These are phyloP conservation scores for Chlamydomonas eustigma DNA, from an alignment of 139 green algal genomes.

Conservation along the genomic window DNA sequence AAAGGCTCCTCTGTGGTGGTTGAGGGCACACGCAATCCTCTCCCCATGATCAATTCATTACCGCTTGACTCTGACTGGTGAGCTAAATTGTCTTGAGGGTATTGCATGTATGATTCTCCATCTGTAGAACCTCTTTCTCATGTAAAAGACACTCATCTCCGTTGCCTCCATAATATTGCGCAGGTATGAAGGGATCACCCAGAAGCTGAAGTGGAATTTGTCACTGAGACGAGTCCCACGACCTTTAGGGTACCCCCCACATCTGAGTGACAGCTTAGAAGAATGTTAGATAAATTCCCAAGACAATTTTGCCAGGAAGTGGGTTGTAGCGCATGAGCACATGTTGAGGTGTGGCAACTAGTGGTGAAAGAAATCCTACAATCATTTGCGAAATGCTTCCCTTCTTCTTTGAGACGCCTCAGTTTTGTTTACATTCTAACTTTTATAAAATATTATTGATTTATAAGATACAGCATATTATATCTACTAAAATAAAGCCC, in stretches of 20 bases:
- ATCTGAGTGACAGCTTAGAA: neutral
- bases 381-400: no score
- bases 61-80: conserved; percentile 4
- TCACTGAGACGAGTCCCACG: neutral
- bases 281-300: neutral
- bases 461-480: no score
- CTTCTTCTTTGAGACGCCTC: no score
- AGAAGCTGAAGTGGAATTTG: conserved; percentile 16
- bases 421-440: no score
- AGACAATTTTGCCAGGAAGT: no score
- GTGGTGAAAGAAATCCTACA: no score
- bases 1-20: neutral
- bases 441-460: no score
- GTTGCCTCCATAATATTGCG: neutral
- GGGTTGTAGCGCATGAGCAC: no score
- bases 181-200: conserved; percentile 7
- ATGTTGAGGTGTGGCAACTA: no score
- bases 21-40: neutral
- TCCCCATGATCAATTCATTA: conserved; percentile 4
- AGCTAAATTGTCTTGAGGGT: neutral
- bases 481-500: no score
- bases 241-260: neutral
- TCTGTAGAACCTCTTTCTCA: neutral
- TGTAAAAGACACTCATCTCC: neutral
- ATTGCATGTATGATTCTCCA: neutral